Evolutionary conservation across 176 grass and related monocot genomes (phyloP), one percentile per base, ranked within the genome.

Genomic region (Pontederia paniculata): DNA sequence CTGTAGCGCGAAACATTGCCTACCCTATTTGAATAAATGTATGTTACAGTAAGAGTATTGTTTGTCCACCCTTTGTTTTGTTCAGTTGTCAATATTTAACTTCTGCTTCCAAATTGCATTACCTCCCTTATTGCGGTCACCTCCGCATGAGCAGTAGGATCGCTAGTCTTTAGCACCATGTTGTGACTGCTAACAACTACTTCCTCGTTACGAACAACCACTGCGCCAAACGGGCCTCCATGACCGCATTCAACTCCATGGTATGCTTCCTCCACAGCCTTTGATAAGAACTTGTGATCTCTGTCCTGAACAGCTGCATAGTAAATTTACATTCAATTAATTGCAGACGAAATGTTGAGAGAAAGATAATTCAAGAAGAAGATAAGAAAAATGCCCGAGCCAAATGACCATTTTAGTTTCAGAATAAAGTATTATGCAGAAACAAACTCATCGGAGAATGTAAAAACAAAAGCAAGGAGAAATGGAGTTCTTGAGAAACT

Each of bases 51-150:
- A n/a, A n/a, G n/a, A n/a, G n/a, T 37, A 37, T 37, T 37, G 7
- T 37, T 37, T 37, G 28, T 37, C 28, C 28, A 37, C 28, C 28
- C 7, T 37, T 37, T 37, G 7, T 37, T 37, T 37, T 5, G 7
- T 37, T 37, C 28, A 37, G 28, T 37, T 37, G 28, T 37, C 7
- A 37, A 37, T 37, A 6, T 37, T 37, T 37, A 37, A 3, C 7
- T 5, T 37, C 28, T 37, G 28, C 28, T 37, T 23, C 15, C 60
- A 9, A 63, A 21, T 69, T 44, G 7, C 59, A 17, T 44, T 79
- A 88, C 83, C 88, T 94, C 88, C 64, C 88, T 79, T 62, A 94
- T 88, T 20, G 88, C 88, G 21, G 88, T 84, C 50, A 94, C 83
- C 79, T 94, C 88, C 70, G 88, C 88, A 67, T 88, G 88, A 0